These are phyloP conservation scores for Cryptococcus sp. DNA, from an alignment of 1,284 basidiomycete genomes.

Conservation along the genomic window DNA sequence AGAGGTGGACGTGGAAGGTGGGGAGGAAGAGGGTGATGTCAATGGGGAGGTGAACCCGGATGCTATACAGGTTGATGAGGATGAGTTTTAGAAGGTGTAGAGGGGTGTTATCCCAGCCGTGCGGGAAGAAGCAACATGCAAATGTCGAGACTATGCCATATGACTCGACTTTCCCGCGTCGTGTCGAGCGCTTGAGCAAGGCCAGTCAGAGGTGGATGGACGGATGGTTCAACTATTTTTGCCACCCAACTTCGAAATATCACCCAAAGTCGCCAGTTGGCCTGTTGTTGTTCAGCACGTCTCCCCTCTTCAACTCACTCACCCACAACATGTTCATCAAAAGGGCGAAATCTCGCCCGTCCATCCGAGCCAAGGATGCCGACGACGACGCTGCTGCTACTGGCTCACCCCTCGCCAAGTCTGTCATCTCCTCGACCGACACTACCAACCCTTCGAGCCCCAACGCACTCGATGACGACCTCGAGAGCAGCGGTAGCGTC, in stretches of 20 bases:
- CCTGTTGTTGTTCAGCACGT: too few species aligned
- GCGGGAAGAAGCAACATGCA: too few species aligned
- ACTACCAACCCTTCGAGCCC: neutral
- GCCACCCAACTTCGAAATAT: too few species aligned
- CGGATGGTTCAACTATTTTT: too few species aligned
- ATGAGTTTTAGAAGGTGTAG: conserved; percentile 31
- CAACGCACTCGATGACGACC: conserved; percentile 13
- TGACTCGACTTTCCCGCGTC: too few species aligned
- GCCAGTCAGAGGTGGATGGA: too few species aligned
- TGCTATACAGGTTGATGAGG: conserved; percentile 44
- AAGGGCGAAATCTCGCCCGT: conserved; percentile 37
- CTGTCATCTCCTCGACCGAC: conserved; percentile 15
- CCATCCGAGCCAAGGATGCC: conserved; percentile 28
- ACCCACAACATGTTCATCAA: conserved; percentile 38
- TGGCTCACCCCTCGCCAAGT: conserved; percentile 26
- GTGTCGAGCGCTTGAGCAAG: too few species aligned
- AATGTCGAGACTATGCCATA: too few species aligned
- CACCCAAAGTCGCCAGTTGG: too few species aligned
- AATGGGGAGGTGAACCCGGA: conserved; percentile 38
- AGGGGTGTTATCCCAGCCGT: too few species aligned
- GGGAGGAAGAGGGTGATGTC: conserved; percentile 21
- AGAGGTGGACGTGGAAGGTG: conserved; percentile 26
- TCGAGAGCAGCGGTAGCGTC: conserved; percentile 29
- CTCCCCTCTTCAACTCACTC: neutral
- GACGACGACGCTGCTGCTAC: conserved; percentile 24